Evolutionary conservation across 2,329 filamentous ascomycete genomes (phyloP).

Genomic region (Ophiostoma quercus): DNA sequence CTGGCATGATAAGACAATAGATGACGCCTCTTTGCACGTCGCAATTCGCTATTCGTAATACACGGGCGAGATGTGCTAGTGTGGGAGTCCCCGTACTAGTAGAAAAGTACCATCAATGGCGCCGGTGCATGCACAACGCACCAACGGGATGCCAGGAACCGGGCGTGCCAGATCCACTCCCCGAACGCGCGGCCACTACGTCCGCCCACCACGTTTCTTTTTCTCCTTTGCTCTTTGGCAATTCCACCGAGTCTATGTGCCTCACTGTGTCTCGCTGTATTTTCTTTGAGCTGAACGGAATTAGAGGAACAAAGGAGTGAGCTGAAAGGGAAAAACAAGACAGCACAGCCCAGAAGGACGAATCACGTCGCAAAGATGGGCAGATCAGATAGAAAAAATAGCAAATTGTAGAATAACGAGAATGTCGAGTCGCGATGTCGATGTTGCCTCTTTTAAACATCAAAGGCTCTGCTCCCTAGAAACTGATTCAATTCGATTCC

Average conservation of each 20-base stretch:
- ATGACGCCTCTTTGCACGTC: slow-evolving; percentile 1
- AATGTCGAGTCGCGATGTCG: background rate
- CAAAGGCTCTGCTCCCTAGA: background rate
- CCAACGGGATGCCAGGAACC: slow-evolving; percentile 6
- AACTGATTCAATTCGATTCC: background rate
- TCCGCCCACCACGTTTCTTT: slow-evolving; percentile 12
- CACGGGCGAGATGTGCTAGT: background rate
- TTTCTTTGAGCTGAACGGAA: background rate
- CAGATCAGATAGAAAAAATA: background rate
- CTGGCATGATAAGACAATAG: background rate
- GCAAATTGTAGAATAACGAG: background rate
- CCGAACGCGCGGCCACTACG: slow-evolving; percentile 11
- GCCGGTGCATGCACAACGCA: background rate
- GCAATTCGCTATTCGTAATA: background rate
- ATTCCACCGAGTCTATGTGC: background rate
- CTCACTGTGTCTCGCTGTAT: background rate
- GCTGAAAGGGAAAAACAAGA: background rate
- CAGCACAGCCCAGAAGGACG: background rate
- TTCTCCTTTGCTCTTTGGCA: background rate
- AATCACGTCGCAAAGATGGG: background rate
- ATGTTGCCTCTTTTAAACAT: background rate
- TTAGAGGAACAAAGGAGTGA: background rate
- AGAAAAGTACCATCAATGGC: slow-evolving; percentile 7
- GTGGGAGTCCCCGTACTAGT: background rate
- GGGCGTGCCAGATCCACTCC: slow-evolving; percentile 1